These are phyloP conservation scores for Annona cherimola DNA, from an alignment of 164 flowering plant species.

Conservation along the genomic window DNA sequence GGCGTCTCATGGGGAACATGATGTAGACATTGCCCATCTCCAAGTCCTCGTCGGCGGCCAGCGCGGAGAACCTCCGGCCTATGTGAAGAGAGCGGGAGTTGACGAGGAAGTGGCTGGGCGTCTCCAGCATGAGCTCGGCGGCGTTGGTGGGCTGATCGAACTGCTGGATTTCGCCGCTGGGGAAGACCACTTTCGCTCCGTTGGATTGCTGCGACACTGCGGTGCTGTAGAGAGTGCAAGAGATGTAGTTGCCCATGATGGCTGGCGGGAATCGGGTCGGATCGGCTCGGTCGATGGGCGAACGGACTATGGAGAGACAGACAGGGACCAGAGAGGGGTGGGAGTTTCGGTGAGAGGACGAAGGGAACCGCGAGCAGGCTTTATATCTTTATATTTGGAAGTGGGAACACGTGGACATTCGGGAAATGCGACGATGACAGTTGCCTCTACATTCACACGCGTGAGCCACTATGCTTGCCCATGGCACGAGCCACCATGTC, in stretches of 20 bases:
- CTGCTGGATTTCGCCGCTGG: conserved; percentile 44
- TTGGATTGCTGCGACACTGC: not conserved
- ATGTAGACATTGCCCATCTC: conserved; percentile 54
- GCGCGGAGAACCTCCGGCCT: conserved; percentile 57
- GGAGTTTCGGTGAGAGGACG: not conserved
- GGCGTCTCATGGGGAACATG: conserved; percentile 61
- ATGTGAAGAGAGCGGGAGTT: conserved; percentile 41
- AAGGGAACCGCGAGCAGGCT: not conserved
- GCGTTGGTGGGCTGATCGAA: conserved; percentile 38
- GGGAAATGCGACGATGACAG: too few relatives aligned
- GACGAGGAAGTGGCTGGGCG: conserved; percentile 57
- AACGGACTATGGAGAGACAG: not conserved
- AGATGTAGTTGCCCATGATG: conserved; percentile 65
- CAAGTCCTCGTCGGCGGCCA: conserved; percentile 74
- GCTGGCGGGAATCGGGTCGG: not conserved
- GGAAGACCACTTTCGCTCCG: conserved; percentile 45
- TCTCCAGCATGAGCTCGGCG: conserved; percentile 79
- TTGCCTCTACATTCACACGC: too few relatives aligned
- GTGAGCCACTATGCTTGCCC: too few relatives aligned
- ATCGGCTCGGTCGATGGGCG: not conserved
- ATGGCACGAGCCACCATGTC: too few relatives aligned
- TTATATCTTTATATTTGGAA: not conserved
- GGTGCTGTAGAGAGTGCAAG: conserved; percentile 34
- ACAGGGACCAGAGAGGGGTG: not conserved
- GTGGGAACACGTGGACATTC: not conserved